Evolutionary conservation across 768 basidiomycete genomes (phyloP), one percentile per base, ranked within the genome.

Genomic region (Pulveroboletus sp.): DNA sequence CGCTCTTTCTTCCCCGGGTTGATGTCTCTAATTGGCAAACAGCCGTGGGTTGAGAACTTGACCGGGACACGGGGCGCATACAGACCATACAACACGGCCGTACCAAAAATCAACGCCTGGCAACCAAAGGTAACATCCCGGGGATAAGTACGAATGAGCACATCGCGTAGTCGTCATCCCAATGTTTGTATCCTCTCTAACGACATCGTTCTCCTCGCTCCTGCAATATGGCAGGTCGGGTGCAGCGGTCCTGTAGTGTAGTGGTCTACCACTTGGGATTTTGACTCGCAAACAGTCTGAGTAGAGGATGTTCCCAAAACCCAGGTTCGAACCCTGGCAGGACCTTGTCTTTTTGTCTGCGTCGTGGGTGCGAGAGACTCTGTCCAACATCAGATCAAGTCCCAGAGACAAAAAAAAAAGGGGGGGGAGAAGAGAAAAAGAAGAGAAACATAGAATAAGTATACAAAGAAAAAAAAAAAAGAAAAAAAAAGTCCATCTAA

Each of bases 41-140:
- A 94, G 94, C 83, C 85, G 0, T 91, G 84, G 77, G 63, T 78
- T 1, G 93, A 96, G 74, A 95, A 89, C 68, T 62, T 97, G 66
- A 97, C 94, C 5, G 95, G 93, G 11, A 96, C 94, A 7, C 76
- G 92, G 39, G 95, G 91, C 43, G 90, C 91, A 10, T 97, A 85
- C 75, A 86, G 81, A 58, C 69, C 89, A 0, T 98, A 97, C 71
- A 90, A 90, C 62, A 97, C 95, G 2, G 84, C 75, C 30, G 78
- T 76, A 41, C 86, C 91, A 15, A 96, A 96, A 73, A 75, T 91
- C 55, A 74, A 76, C 28, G 78, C 83, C 5, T 97, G 94, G 94
- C 77, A 89, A 54, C 89, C 93, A 18, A 86, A 83, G 65, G 75
- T 82, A 31, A 59, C 71, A 24, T 50, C 77, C 27, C 82, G 89